These are phyloP conservation scores for Cordyceps cicadae DNA, from an alignment of 2,329 filamentous ascomycete genomes.

Conservation along the genomic window DNA sequence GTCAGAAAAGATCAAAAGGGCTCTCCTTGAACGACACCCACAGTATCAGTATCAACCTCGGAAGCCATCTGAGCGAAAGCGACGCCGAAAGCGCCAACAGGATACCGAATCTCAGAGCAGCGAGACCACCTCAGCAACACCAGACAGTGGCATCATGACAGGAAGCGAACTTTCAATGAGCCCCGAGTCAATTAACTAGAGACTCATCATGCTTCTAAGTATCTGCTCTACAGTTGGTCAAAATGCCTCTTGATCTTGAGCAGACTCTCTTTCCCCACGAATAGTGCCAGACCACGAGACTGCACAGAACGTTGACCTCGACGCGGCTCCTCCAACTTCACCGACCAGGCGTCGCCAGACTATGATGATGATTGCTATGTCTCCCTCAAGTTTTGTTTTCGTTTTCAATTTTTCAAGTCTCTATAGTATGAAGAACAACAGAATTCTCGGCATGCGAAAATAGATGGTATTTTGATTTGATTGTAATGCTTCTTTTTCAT, in stretches of 20 bases:
- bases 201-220: no score
- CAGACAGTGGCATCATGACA: constrained; percentile 7
- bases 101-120: constrained; percentile 2
- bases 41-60: constrained; percentile 33
- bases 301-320: not conserved
- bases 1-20: constrained; percentile 24
- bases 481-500: not conserved
- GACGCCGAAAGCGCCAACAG: constrained; percentile 13
- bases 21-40: constrained; percentile 24
- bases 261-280: not conserved
- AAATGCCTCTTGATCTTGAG: not conserved
- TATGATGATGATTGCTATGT: not conserved
- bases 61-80: constrained; percentile 20
- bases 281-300: not conserved
- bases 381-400: not conserved
- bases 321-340: no score
- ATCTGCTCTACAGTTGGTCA: not conserved
- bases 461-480: not conserved
- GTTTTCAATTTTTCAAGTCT: not conserved
- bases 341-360: not conserved
- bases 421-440: not conserved
- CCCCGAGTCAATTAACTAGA: not conserved
- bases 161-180: constrained; percentile 3
- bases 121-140: constrained; percentile 6
- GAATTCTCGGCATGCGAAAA: not conserved